Evolutionary conservation across 306 rosid genomes (phyloP).

Genomic region (Quercus alba): DNA sequence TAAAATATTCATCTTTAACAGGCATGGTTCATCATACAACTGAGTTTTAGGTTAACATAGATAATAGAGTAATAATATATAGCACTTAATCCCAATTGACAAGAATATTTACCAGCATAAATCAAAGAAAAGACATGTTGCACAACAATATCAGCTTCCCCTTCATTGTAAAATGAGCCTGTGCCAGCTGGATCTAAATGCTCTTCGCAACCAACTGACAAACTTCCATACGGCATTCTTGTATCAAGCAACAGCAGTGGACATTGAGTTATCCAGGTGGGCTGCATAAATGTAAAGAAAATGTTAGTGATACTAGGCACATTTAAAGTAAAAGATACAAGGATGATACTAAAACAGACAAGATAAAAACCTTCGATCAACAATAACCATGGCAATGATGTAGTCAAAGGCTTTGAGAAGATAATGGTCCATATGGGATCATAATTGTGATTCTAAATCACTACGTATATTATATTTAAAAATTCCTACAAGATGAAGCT

Average conservation of each 20-base stretch:
- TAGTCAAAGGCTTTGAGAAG: not conserved
- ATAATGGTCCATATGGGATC: not conserved
- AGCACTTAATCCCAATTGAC: too few species aligned
- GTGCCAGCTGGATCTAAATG: constrained; percentile 82
- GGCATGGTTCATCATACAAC: not conserved
- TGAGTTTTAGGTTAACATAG: not conserved
- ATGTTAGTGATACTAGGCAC: constrained; percentile 19
- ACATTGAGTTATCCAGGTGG: constrained; percentile 81
- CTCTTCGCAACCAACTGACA: constrained; percentile 78
- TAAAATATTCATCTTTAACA: not conserved
- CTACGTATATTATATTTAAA: not conserved
- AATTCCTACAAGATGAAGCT: not conserved
- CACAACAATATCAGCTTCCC: constrained; percentile 80
- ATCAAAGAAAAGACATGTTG: constrained; percentile 69
- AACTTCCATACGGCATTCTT: constrained; percentile 79
- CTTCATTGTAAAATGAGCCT: constrained; percentile 77
- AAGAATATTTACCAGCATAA: too few species aligned
- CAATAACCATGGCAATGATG: not conserved
- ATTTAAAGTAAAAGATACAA: constrained; percentile 19
- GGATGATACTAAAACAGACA: constrained; percentile 1
- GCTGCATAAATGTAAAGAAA: constrained; percentile 39
- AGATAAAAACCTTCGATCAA: not conserved
- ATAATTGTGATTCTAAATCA: not conserved
- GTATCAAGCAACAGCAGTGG: constrained; percentile 83
- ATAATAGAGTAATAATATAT: too few species aligned